A percentile compares a stretch with the other conserved stretches of the same genome.
Conservation (phyloP, 1,284 basidiomycete species). For the Ganoderma meredithae region DNA sequence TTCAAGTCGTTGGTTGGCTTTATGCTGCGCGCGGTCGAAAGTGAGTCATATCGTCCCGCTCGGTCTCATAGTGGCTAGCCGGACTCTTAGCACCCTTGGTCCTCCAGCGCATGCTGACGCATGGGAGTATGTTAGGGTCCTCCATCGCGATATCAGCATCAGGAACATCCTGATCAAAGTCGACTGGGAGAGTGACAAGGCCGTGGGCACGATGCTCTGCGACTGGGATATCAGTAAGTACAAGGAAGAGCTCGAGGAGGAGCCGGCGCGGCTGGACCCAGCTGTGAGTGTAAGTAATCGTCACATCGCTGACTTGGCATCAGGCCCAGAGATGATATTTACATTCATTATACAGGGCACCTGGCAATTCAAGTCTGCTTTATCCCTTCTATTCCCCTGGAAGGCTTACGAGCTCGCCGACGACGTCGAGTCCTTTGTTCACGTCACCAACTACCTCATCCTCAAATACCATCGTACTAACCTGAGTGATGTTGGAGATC, state of each 20-base stretch:
- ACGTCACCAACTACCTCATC: slow-evolving; percentile 5
- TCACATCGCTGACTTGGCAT: not conserved
- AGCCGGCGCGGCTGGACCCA: not conserved
- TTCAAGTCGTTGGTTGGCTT: not conserved
- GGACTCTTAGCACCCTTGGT: not conserved
- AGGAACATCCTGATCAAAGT: slow-evolving; percentile 22
- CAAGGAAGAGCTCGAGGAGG: not conserved
- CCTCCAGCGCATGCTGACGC: slow-evolving; percentile 5
- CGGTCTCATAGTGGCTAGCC: too few relatives aligned
- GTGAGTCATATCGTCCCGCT: not conserved
- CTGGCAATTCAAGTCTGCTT: slow-evolving; percentile 21
- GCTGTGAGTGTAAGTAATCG: slow-evolving; percentile 5
- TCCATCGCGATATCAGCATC: slow-evolving; percentile 15
- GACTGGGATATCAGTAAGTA: slow-evolving; percentile 22
- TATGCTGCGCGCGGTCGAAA: not conserved
- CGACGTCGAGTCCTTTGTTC: slow-evolving; percentile 20
- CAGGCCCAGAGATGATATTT: not conserved
- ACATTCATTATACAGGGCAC: slow-evolving; percentile 10
- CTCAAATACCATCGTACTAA: not conserved
- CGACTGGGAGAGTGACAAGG: not conserved
- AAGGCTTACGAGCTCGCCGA: slow-evolving; percentile 19
- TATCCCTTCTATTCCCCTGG: not conserved
- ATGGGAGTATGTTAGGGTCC: slow-evolving; percentile 2
- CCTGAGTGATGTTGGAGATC: not conserved
- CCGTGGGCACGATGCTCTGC: slow-evolving; percentile 3